Evolutionary conservation across 2,329 filamentous ascomycete species (phyloP), one percentile per base, ranked within the genome.

Genomic region (Alternaria burnsii): DNA sequence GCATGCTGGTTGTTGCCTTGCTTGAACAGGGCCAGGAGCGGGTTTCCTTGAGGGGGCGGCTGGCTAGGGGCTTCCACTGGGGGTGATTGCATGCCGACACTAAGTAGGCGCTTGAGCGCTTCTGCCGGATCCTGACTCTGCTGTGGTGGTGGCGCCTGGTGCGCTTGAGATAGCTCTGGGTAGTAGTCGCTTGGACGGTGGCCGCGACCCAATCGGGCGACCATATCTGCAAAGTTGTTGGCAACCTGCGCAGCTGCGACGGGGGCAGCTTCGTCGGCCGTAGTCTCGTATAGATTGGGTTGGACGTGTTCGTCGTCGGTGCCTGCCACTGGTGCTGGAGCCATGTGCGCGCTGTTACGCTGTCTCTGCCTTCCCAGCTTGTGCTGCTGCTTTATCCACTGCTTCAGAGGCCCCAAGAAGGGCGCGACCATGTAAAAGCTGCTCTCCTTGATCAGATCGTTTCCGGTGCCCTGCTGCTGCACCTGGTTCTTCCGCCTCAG

Each of bases 341-440:
- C 55, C 5, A 68, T 57, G 34, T 69, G 62, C 11, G 66, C 59
- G 18, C 68, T 69, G 18, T 65, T 63, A 10, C 66, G 61, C 18
- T 78, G 76, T 64, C 81, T 82, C 68, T 82, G 82, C 9, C 83
- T 82, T 69, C 92, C 91, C n/a, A 86, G 84, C 79, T 90, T 93
- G 82, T 88, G 90, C 79, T 97, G 92, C 65, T 90, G 87, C n/a
- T 88, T 83, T 47, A 98, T 93, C 94, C 94, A 98, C 76, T 92
- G 93, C 79, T 93, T 94, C 50, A 99, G 80, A 6, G 89, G 91
- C 1, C 88, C 88, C 55, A 98, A 83, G 75, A 99, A 99, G 0
- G 94, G 94, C 0, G 93, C 93, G 18, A 99, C 95, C 92, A 98
- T 97, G 80, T 97, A 99, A 77, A 97, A 98, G 74, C 94, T 97